A percentile compares a stretch with the other conserved stretches of the same genome.
Conservation (phyloP, 2,329 filamentous ascomycete genomes). For the Plenodomus tracheiphilus region DNA sequence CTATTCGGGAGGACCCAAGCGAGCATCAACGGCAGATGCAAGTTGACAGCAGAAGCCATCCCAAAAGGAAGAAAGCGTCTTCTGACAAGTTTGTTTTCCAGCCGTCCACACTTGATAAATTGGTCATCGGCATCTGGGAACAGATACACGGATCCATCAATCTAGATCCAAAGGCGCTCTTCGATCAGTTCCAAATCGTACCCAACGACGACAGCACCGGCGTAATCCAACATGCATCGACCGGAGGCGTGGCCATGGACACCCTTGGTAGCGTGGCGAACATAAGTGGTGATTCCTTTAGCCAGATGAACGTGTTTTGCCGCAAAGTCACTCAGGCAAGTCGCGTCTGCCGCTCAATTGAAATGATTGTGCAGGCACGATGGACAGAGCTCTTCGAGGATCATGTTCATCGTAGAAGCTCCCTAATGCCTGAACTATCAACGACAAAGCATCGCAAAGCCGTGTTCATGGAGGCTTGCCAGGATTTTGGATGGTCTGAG, state of each 20-base stretch:
- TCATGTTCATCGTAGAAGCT: conserved; percentile 50
- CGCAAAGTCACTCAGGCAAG: conserved; percentile 55
- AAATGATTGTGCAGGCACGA: conserved; percentile 61
- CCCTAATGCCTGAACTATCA: conserved; percentile 47
- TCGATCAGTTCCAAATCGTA: conserved; percentile 35
- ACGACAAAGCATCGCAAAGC: conserved; percentile 56
- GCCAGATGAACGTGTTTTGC: conserved; percentile 49
- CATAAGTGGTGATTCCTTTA: conserved; percentile 35
- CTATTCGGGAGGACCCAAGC: conserved; percentile 32
- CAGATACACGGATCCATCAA: conserved; percentile 51
- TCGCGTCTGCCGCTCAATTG: conserved; percentile 59
- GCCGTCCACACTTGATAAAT: conserved; percentile 53
- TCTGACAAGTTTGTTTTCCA: conserved; percentile 49
- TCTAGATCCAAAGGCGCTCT: conserved; percentile 45
- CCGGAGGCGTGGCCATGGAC: conserved; percentile 11
- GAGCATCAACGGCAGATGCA: conserved; percentile 41
- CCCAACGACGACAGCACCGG: conserved; percentile 17
- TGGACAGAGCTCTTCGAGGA: conserved; percentile 61
- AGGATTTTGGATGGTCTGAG: conserved; percentile 59
- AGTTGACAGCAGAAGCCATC: conserved; percentile 35
- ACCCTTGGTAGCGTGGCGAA: conserved; percentile 14
- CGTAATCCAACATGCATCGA: conserved; percentile 11
- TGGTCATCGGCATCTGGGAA: conserved; percentile 56
- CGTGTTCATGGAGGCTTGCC: conserved; percentile 58
- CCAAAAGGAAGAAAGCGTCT: conserved; percentile 36